A percentile compares a stretch with the other conserved stretches of the same genome.
Conservation (phyloP, 2,329 filamentous ascomycete genomes). For the Venturia nashicola region DNA sequence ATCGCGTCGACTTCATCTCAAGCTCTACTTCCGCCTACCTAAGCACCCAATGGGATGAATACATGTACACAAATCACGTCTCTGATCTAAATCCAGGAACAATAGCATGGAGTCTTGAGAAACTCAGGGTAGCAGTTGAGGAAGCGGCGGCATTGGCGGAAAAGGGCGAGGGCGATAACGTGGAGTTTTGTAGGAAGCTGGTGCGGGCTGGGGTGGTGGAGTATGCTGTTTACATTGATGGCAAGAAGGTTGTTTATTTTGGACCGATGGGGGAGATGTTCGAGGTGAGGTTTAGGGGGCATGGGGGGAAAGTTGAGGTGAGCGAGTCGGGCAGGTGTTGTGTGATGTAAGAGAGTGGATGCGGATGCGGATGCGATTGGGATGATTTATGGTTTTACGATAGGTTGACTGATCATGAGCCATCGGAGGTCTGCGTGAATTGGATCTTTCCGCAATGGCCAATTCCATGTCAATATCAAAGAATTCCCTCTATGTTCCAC, state of each 20-base stretch:
- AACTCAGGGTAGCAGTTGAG: neutral
- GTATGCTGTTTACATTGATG: constrained; percentile 1
- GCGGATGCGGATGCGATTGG: neutral
- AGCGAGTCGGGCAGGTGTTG: neutral
- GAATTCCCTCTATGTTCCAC: too few species aligned
- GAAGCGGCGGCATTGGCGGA: neutral
- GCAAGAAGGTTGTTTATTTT: neutral
- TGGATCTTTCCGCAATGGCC: too few species aligned
- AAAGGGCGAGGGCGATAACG: neutral
- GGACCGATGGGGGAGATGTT: neutral
- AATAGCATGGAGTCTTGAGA: neutral
- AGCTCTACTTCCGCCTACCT: neutral
- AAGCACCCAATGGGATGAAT: neutral
- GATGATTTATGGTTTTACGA: neutral
- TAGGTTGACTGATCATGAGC: neutral
- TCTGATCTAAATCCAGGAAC: neutral
- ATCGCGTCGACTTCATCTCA: constrained; percentile 4
- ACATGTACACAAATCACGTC: constrained; percentile 1
- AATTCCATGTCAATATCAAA: too few species aligned
- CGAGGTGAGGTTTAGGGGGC: neutral
- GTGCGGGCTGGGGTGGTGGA: constrained; percentile 2
- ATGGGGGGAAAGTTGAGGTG: neutral
- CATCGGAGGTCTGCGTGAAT: too few species aligned
- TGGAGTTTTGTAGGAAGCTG: neutral
- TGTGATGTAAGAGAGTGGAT: neutral